Evolutionary conservation across 2,329 filamentous ascomycete genomes (phyloP).

Genomic region (Paracamarosporium sp.): DNA sequence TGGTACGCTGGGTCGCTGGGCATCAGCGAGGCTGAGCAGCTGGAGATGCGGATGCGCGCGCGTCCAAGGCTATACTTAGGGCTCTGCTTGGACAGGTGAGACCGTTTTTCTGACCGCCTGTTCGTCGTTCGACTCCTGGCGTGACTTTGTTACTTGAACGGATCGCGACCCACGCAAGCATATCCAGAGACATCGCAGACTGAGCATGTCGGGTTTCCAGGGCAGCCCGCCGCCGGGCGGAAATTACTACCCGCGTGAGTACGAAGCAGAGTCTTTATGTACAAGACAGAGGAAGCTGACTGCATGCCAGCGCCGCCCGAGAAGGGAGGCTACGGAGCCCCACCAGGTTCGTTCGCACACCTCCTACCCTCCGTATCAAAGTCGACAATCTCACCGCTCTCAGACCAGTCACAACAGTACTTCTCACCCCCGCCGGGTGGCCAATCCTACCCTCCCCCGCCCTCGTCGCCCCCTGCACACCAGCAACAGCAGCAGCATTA

Average conservation of each 20-base stretch:
- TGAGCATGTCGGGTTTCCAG: constrained; percentile 38
- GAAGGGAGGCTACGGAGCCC: constrained; percentile 35
- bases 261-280: background rate
- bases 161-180: background rate
- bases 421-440: constrained; percentile 46
- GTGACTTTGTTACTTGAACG: background rate
- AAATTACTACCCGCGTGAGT: constrained; percentile 46
- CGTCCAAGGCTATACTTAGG: constrained; percentile 4
- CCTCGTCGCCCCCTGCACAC: constrained; percentile 36
- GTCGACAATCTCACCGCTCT: background rate
- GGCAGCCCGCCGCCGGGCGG: constrained; percentile 41
- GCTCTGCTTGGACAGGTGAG: background rate
- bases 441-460: constrained; percentile 45
- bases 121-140: background rate
- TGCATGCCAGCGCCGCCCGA: constrained; percentile 38
- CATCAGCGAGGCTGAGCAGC: constrained; percentile 4
- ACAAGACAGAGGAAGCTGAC: constrained; percentile 18
- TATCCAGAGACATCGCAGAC: background rate
- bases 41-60: constrained; percentile 5
- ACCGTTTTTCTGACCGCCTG: background rate
- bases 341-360: background rate
- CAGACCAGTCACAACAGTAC: constrained; percentile 43
- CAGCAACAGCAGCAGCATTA: constrained; percentile 37
- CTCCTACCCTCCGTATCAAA: constrained; percentile 6
- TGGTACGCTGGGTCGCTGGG: too few relatives aligned